Conservation (phyloP, 225 moss, liverwort and hornwort species). For the Takakia lepidozioides region DNA sequence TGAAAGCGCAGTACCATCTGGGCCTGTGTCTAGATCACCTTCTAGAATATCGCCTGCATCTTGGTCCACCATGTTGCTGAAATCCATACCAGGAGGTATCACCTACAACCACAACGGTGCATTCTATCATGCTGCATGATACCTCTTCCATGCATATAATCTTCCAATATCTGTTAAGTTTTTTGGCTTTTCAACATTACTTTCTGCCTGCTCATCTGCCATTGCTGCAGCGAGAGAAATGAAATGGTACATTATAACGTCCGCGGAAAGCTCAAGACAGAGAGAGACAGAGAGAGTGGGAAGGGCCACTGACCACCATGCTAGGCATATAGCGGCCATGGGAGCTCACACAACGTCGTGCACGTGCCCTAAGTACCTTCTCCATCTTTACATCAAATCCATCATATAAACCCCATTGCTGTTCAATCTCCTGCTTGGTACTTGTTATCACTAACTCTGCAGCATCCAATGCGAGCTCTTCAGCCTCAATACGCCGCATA, state of each 20-base stretch:
- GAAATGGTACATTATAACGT: no score
- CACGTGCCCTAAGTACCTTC: conserved; percentile 31
- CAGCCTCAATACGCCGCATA: conserved; percentile 56
- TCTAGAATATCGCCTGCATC: conserved; percentile 41
- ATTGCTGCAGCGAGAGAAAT: background rate
- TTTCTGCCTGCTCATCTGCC: background rate
- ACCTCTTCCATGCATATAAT: no score
- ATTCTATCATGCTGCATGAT: no score
- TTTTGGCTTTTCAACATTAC: no score
- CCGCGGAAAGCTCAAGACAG: no score
- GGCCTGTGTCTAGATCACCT: conserved; percentile 17
- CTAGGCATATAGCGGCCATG: conserved; percentile 61
- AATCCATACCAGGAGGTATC: conserved; percentile 62
- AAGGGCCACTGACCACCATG: conserved; percentile 38
- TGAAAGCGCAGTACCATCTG: conserved; percentile 24
- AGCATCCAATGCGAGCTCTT: conserved; percentile 48
- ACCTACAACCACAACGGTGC: conserved; percentile 27
- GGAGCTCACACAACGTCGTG: conserved; percentile 30
- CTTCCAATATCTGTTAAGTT: no score
- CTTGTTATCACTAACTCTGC: conserved; percentile 56
- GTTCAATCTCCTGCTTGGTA: conserved; percentile 52
- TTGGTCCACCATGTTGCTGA: conserved; percentile 52
- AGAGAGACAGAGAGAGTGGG: no score
- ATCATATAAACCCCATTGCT: conserved; percentile 58
- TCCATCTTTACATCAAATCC: conserved; percentile 49